Conservation (phyloP, 2,329 filamentous ascomycete genomes). For the Colletotrichum brevisporum region DNA sequence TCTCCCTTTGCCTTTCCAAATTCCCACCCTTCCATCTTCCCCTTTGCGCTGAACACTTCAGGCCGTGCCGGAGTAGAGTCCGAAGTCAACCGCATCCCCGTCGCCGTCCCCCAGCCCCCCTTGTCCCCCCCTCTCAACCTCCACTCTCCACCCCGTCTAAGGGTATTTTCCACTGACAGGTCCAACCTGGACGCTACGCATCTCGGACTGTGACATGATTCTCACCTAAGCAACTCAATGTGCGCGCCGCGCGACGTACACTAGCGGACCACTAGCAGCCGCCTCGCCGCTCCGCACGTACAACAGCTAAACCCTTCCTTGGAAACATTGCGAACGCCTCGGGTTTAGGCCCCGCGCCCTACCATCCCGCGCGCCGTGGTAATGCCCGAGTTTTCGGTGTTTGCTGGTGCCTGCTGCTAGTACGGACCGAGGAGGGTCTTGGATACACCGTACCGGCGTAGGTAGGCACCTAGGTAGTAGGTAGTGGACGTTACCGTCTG, state of each 20-base stretch:
- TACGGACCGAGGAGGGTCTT: neutral
- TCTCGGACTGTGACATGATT: conserved; percentile 36
- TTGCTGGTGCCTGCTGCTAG: neutral
- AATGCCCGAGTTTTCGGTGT: conserved; percentile 4
- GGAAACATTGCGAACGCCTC: conserved; percentile 38
- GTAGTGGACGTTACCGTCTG: too few species aligned
- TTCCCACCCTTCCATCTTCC: neutral
- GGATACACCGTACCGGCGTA: too few species aligned
- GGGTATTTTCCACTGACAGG: conserved; percentile 34
- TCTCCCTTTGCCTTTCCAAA: neutral
- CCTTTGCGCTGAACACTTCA: conserved; percentile 30
- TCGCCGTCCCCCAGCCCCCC: conserved; percentile 42
- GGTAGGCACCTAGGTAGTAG: too few species aligned
- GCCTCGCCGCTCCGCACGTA: conserved; percentile 35
- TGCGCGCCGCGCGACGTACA: conserved; percentile 1
- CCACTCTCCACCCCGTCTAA: conserved; percentile 35
- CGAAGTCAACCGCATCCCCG: conserved; percentile 43
- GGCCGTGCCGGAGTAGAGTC: conserved; percentile 43
- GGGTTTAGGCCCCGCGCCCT: conserved; percentile 28
- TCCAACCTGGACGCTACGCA: conserved; percentile 31
- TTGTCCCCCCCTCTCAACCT: conserved; percentile 42
- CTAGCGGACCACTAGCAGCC: conserved; percentile 17
- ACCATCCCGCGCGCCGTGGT: conserved; percentile 14
- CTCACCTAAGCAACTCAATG: conserved; percentile 40
- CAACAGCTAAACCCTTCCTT: conserved; percentile 35